Conservation (phyloP, 208 protist species). For the Leishmania martiniquensis region DNA sequence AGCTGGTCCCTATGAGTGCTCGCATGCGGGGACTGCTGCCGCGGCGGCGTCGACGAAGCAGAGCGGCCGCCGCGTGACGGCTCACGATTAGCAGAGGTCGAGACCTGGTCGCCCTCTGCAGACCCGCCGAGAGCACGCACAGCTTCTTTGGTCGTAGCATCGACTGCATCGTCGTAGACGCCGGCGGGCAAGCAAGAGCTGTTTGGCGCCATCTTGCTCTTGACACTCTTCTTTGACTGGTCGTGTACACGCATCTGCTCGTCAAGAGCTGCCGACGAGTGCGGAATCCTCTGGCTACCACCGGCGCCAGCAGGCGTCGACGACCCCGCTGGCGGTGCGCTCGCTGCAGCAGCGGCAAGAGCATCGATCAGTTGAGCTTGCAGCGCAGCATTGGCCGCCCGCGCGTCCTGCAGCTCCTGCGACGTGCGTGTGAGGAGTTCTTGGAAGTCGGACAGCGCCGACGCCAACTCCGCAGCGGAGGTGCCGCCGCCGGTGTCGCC, state of each 20-base stretch:
- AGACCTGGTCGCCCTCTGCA: not conserved
- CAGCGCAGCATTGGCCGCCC: conserved; percentile 19
- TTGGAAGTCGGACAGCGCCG: conserved; percentile 10
- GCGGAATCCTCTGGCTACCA: not conserved
- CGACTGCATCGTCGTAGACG: no score
- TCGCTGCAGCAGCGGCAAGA: conserved; percentile 5
- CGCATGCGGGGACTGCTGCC: not conserved
- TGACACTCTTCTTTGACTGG: not conserved
- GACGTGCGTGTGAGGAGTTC: not conserved
- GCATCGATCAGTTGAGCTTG: conserved; percentile 17
- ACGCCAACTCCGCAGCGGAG: not conserved
- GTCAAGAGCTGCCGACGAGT: not conserved
- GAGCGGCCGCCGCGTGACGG: not conserved
- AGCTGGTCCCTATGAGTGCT: not conserved
- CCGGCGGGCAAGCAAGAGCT: not conserved
- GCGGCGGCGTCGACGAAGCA: not conserved
- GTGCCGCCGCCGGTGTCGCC: not conserved
- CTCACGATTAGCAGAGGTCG: not conserved
- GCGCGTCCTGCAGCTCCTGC: conserved; percentile 16
- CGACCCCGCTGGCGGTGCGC: not conserved
- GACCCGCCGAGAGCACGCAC: not conserved
- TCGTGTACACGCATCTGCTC: not conserved
- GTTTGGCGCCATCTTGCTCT: not conserved
- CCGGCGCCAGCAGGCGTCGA: not conserved
- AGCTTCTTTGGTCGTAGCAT: not conserved